Base-by-base conservation (phyloP, 495 filamentous ascomycete genomes). In the Glonium stellatum region DNA sequence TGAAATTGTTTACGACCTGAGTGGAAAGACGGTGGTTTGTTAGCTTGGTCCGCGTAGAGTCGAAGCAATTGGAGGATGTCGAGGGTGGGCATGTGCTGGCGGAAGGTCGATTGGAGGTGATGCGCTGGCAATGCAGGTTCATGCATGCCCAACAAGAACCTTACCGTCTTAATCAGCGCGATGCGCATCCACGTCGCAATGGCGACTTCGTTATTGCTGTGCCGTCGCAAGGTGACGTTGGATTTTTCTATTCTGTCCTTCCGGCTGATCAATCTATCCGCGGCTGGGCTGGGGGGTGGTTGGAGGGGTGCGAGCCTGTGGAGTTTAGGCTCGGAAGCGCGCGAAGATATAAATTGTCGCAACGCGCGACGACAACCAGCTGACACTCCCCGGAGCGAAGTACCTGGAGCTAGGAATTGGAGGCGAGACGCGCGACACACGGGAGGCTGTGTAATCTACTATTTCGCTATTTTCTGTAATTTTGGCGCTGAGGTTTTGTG, bases 61-160 rank as follows among this genome's bases (percentile, higher is more conserved):
- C 25, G 52, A 31, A 61, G 63, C 60, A 66, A 64, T 68, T 62
- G 68, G 67, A 51, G 39, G 66, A 59, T 34, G 63, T 57, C 23
- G 66, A 63, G 59, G 49, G 54, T 41, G 66, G 68, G 59, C 63
- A 67, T 62, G 54, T 55, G 61, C 53, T 65, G 56, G 56, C 57
- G 63, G 59, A 57, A 49, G 57, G 59, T 34, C 57, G 61, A 67
- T 67, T 67, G 64, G 63, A 62, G 63, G 55, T 63, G 66, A 69
- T 71, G 68, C 66, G 68, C 53, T 71, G 68, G 66, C 68, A 67
- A 62, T 64, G 68, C 68, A 60, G 55, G 55, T 63, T 61, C 66
- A 66, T 70, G 66, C 66, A 66, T 47, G 62, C 49, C 56, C 35
- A 36, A 54, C 49, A 13, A 56, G 48, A 51, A 63, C 62, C 65